Conservation (phyloP, 2,329 filamentous ascomycete species). For the Lasiodiplodia theobromae region DNA sequence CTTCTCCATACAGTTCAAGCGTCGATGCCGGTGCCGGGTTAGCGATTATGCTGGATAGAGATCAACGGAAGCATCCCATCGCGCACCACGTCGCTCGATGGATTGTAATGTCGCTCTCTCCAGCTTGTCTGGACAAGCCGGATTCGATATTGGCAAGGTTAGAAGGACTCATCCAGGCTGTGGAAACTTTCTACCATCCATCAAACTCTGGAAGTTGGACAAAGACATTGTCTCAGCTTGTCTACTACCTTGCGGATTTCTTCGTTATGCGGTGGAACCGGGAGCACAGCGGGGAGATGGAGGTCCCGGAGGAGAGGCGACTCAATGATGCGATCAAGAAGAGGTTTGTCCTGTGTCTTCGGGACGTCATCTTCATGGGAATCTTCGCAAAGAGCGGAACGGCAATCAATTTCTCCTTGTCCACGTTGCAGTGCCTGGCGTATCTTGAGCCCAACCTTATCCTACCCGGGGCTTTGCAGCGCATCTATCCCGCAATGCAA, state of each 20-base stretch:
- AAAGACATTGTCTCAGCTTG: slow-evolving; percentile 84
- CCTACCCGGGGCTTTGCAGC: slow-evolving; percentile 88
- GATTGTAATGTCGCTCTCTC: slow-evolving; percentile 92
- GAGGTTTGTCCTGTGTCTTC: slow-evolving; percentile 86
- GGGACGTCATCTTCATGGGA: slow-evolving; percentile 97
- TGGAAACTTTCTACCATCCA: slow-evolving; percentile 98
- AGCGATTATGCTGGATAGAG: slow-evolving; percentile 86
- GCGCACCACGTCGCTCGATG: slow-evolving; percentile 91
- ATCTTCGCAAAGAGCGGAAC: slow-evolving; percentile 95
- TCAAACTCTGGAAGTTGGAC: slow-evolving; percentile 96
- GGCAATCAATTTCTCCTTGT: slow-evolving; percentile 89
- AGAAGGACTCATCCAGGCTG: slow-evolving; percentile 89
- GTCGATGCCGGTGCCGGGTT: slow-evolving; percentile 85
- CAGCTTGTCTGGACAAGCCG: slow-evolving; percentile 76
- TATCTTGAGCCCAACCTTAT: slow-evolving; percentile 92
- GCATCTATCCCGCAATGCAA: slow-evolving; percentile 96
- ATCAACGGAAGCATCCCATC: slow-evolving; percentile 90
- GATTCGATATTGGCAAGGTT: slow-evolving; percentile 84
- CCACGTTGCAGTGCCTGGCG: slow-evolving; percentile 85
- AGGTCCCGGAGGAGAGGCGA: slow-evolving; percentile 78
- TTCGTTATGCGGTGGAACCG: slow-evolving; percentile 98
- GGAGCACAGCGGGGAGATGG: slow-evolving; percentile 90
- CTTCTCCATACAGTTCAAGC: slow-evolving; percentile 82
- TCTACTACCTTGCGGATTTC: slow-evolving; percentile 91
- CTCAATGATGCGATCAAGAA: slow-evolving; percentile 83